These are phyloP conservation scores for Gonapodya prolifera DNA, from an alignment of 192 early-diverging fungal species.

Conservation along the genomic window DNA sequence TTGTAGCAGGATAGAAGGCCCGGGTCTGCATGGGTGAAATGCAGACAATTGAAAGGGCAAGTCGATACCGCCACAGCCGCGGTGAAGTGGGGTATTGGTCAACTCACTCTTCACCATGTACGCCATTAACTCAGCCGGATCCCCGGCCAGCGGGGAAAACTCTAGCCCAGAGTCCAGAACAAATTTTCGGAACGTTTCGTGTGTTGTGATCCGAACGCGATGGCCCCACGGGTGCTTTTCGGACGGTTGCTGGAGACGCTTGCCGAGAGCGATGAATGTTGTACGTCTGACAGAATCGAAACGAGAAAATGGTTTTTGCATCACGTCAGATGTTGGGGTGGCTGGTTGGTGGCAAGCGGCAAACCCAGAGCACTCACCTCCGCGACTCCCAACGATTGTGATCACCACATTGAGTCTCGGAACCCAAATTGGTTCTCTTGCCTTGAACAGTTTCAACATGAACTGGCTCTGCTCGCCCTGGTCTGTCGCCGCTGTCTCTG, in stretches of 20 bases:
- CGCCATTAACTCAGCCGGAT: slow-evolving; percentile 29
- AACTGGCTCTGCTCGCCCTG: no score
- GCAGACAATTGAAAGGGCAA: no score
- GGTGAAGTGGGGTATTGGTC: background rate
- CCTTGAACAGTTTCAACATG: no score
- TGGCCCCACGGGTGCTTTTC: slow-evolving; percentile 13
- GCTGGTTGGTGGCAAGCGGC: no score
- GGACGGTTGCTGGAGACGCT: slow-evolving; percentile 11
- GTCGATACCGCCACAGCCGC: no score
- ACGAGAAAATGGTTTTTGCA: no score
- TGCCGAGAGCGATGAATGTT: slow-evolving; percentile 27
- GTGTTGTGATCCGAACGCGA: slow-evolving; percentile 23
- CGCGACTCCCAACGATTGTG: background rate
- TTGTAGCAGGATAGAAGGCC: slow-evolving; percentile 18
- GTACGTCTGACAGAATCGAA: no score
- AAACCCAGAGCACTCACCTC: no score
- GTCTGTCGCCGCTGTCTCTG: no score
- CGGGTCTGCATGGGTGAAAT: slow-evolving; percentile 13
- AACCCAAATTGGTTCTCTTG: no score
- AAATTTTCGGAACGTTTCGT: slow-evolving; percentile 20
- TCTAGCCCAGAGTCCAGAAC: slow-evolving; percentile 23
- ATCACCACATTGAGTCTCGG: background rate
- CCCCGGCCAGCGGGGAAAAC: slow-evolving; percentile 22
- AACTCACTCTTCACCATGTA: slow-evolving; percentile 22
- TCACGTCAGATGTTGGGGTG: no score